phyloP scores from a whole-genome alignment of 2,329 filamentous ascomycete genomes.

The Thermochaetoides dissita region DNA sequence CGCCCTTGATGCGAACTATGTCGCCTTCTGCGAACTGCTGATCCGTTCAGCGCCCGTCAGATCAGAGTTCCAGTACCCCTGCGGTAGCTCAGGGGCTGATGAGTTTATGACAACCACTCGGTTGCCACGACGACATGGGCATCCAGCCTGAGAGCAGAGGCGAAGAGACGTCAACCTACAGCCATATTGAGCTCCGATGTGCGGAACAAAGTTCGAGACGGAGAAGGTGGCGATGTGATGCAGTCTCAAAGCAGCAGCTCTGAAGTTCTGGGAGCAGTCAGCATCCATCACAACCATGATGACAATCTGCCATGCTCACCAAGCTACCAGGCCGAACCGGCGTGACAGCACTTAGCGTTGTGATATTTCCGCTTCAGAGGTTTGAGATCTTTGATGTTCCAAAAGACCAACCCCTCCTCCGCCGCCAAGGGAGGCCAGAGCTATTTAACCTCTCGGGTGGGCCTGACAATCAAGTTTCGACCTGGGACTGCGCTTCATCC shows the following conservation, averaged over 20 bases:
- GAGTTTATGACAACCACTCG: conserved; percentile 5
- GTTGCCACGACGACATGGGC: background rate
- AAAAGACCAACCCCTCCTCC: background rate
- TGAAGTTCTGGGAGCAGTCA: background rate
- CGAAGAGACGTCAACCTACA: background rate
- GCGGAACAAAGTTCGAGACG: background rate
- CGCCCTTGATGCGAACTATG: conserved; percentile 10
- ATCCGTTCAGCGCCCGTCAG: background rate
- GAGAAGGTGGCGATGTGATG: background rate
- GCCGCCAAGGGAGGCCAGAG: background rate
- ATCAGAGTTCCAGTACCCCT: no score
- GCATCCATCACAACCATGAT: background rate
- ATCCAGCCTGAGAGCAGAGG: background rate
- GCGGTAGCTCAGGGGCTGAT: background rate
- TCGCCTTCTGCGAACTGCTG: conserved; percentile 11
- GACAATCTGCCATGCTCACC: background rate
- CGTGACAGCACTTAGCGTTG: background rate
- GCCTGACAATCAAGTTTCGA: background rate
- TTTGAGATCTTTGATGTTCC: background rate
- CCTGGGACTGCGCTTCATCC: background rate
- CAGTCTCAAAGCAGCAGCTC: background rate
- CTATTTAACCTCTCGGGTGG: background rate
- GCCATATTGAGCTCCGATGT: background rate
- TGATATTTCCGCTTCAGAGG: background rate
- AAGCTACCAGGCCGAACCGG: no score